Evolutionary conservation across 768 basidiomycete genomes (phyloP).

Genomic region (Macrolepiota dolichaula): DNA sequence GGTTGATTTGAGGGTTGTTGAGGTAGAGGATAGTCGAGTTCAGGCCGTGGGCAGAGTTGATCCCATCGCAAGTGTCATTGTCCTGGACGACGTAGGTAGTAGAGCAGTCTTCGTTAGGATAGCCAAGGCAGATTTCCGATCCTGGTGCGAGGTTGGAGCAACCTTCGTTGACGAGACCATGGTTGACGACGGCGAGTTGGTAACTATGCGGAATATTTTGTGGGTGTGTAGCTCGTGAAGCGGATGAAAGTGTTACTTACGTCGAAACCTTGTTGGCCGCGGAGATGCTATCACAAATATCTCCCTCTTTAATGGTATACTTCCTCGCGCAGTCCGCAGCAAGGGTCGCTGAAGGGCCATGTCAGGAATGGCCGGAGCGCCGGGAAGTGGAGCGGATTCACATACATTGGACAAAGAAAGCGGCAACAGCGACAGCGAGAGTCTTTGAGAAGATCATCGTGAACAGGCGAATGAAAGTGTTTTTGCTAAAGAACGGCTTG

Average conservation of each 20-base stretch:
- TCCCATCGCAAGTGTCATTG: conserved; percentile 57
- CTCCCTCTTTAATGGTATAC: conserved; percentile 53
- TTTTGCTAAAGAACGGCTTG: conserved; percentile 11
- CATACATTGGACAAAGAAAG: conserved; percentile 43
- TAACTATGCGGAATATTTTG: conserved; percentile 39
- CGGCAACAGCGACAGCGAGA: conserved; percentile 38
- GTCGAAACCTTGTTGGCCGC: conserved; percentile 57
- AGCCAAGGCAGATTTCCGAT: conserved; percentile 58
- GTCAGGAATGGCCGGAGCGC: background rate
- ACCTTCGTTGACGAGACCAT: conserved; percentile 37
- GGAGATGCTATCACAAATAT: conserved; percentile 70
- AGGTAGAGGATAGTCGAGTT: conserved; percentile 49
- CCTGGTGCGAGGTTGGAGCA: conserved; percentile 62
- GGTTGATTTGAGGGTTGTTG: conserved; percentile 76
- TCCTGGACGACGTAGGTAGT: conserved; percentile 52
- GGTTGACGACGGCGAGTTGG: conserved; percentile 69
- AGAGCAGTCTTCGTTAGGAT: conserved; percentile 55
- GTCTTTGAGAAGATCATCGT: conserved; percentile 17
- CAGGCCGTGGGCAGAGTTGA: conserved; percentile 37
- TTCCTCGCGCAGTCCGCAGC: conserved; percentile 52
- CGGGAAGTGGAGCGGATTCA: conserved; percentile 1
- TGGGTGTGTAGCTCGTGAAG: background rate
- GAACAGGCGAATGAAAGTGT: conserved; percentile 2
- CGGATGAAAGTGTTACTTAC: conserved; percentile 34
- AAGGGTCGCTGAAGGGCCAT: conserved; percentile 22